phyloP scores from a whole-genome alignment of 106 monocot genomes.

The Allium cepa region DNA sequence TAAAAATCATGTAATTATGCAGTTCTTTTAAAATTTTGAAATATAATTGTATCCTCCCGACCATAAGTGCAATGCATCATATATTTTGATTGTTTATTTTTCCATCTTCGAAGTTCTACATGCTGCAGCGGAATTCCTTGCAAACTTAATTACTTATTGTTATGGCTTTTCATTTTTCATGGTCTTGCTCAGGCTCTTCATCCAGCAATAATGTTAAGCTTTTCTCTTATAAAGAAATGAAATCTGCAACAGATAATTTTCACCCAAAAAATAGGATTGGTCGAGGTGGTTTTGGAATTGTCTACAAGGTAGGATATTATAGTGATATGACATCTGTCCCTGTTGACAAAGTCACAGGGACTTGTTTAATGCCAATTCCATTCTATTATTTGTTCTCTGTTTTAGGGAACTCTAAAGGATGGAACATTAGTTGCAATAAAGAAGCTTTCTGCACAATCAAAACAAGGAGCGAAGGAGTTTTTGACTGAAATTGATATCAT shows the following conservation, averaged over 20 bases:
- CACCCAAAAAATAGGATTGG: constrained; percentile 43
- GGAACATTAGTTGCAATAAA: constrained; percentile 33
- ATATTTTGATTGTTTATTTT: too few species aligned
- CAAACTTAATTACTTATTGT: background rate
- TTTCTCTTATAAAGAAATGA: constrained; percentile 53
- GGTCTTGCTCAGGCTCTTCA: constrained; percentile 23
- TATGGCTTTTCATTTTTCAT: background rate
- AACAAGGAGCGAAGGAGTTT: constrained; percentile 35
- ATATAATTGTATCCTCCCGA: too few species aligned
- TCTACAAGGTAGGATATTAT: constrained; percentile 38
- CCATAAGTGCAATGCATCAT: too few species aligned
- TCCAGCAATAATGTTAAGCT: constrained; percentile 32
- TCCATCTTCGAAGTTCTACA: too few species aligned
- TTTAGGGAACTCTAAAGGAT: constrained; percentile 31
- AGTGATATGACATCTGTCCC: constrained; percentile 1
- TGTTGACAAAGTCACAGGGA: background rate
- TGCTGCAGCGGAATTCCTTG: too few species aligned
- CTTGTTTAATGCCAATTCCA: background rate
- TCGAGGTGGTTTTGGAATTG: constrained; percentile 57
- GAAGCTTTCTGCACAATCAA: constrained; percentile 37
- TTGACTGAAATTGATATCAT: constrained; percentile 38
- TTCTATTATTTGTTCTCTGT: background rate
- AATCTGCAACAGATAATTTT: constrained; percentile 56
- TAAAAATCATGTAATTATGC: background rate
- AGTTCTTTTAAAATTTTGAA: too few species aligned